phyloP scores from a whole-genome alignment of 306 rosid genomes.

The Erythrophleum fordii region DNA sequence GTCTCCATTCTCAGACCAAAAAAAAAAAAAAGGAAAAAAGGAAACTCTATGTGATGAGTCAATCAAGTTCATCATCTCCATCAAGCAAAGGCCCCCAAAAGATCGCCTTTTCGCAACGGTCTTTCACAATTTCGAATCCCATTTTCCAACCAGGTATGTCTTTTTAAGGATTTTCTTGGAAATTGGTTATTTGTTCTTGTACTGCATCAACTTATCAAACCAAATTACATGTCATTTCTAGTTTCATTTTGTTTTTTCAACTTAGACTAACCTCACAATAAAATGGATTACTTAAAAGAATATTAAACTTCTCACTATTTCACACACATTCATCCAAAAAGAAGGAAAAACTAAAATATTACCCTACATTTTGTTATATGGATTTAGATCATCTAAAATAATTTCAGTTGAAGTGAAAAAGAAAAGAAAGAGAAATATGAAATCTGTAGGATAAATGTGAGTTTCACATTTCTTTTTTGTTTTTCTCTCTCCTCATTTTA shows the following conservation, averaged over 20 bases:
- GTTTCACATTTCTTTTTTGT: too few relatives aligned
- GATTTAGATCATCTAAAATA: too few relatives aligned
- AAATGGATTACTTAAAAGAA: background rate
- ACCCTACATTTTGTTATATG: too few relatives aligned
- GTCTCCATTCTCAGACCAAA: background rate
- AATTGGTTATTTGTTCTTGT: conserved; percentile 30
- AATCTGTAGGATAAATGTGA: too few relatives aligned
- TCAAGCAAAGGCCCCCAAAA: background rate
- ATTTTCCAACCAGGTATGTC: background rate
- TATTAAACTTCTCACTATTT: background rate
- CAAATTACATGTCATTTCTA: conserved; percentile 20
- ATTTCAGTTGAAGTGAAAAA: too few relatives aligned
- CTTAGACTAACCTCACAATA: background rate
- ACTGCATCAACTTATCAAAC: background rate
- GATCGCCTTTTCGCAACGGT: conserved; percentile 43
- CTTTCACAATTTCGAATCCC: conserved; percentile 47
- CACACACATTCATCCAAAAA: background rate
- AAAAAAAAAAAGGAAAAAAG: background rate
- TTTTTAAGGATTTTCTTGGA: conserved; percentile 19
- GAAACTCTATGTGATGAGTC: background rate
- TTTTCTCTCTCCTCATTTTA: too few relatives aligned
- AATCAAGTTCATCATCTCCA: conserved; percentile 13
- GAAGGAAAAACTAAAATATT: background rate
- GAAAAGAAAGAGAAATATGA: too few relatives aligned
- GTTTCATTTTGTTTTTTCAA: background rate